Base-by-base conservation (phyloP, 805 yeast species). In the Scheffersomyces spartinae region DNA sequence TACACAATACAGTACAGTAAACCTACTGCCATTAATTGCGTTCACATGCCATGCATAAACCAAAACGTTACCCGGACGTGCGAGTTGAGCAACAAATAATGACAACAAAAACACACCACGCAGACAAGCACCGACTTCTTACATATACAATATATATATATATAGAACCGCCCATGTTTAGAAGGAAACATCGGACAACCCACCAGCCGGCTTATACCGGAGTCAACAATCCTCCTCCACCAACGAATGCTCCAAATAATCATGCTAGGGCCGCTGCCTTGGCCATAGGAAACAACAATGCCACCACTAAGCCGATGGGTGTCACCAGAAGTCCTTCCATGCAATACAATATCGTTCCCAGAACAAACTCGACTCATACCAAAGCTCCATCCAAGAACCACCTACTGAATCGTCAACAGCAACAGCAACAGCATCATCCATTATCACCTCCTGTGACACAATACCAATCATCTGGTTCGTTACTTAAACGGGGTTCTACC, bases 241-340 rank as follows among this genome's bases (percentile, higher is more conserved):
- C 50, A 5, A 27, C 46, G 9, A 43, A 32, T 26, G 59, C 55
- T 29, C 66, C 66, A 12, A 49, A 40, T 34, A 40, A 47, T 23
- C 43, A 45, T 21, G 67, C 67, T 11, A 39, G 53, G 43, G 67
- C 67, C 4, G 67, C 67, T 4, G 67, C 67, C 2, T 38, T 55
- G 24, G 51, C 64, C 16, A 60, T 60, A 32, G 67, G 67, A 10
- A 43, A 58, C 18, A 27, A 20, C 17, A 17, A 20, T 7, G 11
- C 26, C 16, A 9, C 26, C 13, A 17, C 15, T 13, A 13, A 5
- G 9, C 10, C 17, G 26, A 29, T 18, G 12, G 10, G 9, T 18
- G 17, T 8, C 13, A 12, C 24, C 7, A 21, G 16, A 17, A 21
- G 15, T 13, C 14, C 13, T 7, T 11, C 8, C 16, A 13, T 10